Evolutionary conservation across 225 moss, liverwort and hornwort species (phyloP).

Genomic region (Pleurozium schreberi): DNA sequence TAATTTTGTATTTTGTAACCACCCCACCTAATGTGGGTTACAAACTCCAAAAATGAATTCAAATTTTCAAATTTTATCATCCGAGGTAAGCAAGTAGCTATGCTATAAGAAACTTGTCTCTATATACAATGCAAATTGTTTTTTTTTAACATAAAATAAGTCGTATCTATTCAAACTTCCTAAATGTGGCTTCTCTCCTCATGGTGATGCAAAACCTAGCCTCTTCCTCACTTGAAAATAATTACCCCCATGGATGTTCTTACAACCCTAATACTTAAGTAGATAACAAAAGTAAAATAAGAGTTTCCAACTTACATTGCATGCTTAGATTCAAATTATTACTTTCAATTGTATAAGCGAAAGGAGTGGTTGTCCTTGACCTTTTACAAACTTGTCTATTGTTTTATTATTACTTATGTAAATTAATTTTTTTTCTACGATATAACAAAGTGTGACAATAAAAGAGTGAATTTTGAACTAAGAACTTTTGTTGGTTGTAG

Average conservation of each 20-base stretch:
- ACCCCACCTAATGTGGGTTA: accelerated
- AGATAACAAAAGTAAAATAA: accelerated
- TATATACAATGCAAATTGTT: too few relatives aligned
- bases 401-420: too few relatives aligned
- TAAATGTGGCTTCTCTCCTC: not conserved
- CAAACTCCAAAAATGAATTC: not conserved
- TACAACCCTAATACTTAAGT: not conserved
- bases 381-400: not conserved
- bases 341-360: accelerated
- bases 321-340: accelerated
- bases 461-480: not conserved
- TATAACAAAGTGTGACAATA: not conserved
- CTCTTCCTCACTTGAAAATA: not conserved
- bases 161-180: not conserved
- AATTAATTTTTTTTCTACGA: too few relatives aligned
- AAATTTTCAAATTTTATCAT: not conserved
- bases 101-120: accelerated
- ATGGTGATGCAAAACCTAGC: not conserved
- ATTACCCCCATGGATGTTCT: not conserved
- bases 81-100: not conserved
- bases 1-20: not conserved
- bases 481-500: not conserved
- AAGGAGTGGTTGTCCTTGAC: not conserved
- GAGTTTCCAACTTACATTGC: not conserved
- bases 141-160: not conserved